A percentile compares a stretch with the other conserved stretches of the same genome.
Conservation (phyloP, 2,329 filamentous ascomycete species). For the Aspergillus niger region DNA sequence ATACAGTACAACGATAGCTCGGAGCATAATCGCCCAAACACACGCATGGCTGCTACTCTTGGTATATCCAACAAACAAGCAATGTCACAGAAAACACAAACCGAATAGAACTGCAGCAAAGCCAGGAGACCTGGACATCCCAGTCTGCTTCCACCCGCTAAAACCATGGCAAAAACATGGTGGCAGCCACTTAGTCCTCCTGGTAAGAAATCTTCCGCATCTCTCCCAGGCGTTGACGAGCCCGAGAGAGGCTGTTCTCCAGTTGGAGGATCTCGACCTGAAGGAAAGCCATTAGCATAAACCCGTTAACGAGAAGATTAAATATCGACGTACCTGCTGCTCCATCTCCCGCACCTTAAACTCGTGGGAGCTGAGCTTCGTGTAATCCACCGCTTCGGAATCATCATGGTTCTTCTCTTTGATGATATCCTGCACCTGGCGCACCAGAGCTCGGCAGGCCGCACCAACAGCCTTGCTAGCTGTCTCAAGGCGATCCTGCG, state of each 20-base stretch:
- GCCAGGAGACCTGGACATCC: background rate
- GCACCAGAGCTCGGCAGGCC: constrained; percentile 82
- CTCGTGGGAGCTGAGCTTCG: constrained; percentile 84
- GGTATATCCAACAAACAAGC: background rate
- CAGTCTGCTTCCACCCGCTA: background rate
- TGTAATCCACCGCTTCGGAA: constrained; percentile 79
- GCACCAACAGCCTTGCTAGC: constrained; percentile 90
- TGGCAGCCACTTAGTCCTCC: constrained; percentile 58
- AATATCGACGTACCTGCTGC: constrained; percentile 74
- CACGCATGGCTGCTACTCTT: background rate
- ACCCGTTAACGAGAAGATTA: background rate
- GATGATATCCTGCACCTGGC: constrained; percentile 94
- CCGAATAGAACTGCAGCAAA: background rate
- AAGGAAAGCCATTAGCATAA: constrained; percentile 8
- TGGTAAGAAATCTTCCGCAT: constrained; percentile 98
- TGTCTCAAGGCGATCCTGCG: constrained; percentile 84
- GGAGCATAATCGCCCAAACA: no score
- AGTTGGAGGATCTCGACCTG: constrained; percentile 97
- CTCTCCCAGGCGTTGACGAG: constrained; percentile 82
- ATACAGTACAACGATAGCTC: background rate
- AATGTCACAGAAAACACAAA: background rate
- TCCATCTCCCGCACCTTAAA: constrained; percentile 99
- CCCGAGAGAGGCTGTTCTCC: constrained; percentile 79
- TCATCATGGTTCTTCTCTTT: constrained; percentile 80
- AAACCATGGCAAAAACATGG: background rate